A percentile compares a stretch with the other conserved stretches of the same genome.
These are phyloP conservation scores for Rickenella mellea DNA, from an alignment of 768 basidiomycete genomes.

Conservation along the genomic window DNA sequence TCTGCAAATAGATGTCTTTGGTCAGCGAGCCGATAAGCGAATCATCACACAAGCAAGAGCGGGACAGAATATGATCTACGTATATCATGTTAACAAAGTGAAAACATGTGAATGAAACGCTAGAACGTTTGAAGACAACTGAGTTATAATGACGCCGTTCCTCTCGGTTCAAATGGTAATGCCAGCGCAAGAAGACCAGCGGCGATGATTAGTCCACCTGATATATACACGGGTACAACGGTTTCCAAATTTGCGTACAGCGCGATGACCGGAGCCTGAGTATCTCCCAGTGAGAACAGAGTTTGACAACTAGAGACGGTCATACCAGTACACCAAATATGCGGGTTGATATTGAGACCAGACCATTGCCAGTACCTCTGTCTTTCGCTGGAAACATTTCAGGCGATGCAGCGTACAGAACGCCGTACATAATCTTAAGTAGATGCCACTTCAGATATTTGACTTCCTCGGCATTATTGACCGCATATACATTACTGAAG, in stretches of 20 bases:
- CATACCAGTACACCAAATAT: constrained; percentile 63
- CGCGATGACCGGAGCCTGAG: constrained; percentile 62
- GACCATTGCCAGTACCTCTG: constrained; percentile 63
- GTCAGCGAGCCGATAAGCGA: too few relatives aligned
- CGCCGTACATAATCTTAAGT: constrained; percentile 61
- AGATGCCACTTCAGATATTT: background rate
- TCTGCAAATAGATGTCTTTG: too few relatives aligned
- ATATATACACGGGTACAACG: constrained; percentile 62
- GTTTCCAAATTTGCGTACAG: constrained; percentile 56
- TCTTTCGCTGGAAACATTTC: constrained; percentile 68
- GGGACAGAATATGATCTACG: too few relatives aligned
- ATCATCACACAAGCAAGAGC: too few relatives aligned
- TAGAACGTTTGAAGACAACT: too few relatives aligned
- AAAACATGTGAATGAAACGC: too few relatives aligned
- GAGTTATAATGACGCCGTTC: constrained; percentile 56
- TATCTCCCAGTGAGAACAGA: background rate
- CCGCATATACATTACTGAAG: constrained; percentile 39
- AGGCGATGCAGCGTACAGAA: constrained; percentile 60
- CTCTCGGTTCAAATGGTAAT: constrained; percentile 66
- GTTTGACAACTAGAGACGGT: constrained; percentile 3
- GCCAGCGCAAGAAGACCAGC: constrained; percentile 51
- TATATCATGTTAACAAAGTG: too few relatives aligned
- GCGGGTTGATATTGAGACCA: constrained; percentile 49
- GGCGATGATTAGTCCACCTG: constrained; percentile 52
- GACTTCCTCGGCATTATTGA: background rate